Base-by-base conservation (phyloP, 2,329 filamentous ascomycete species). In the Teratosphaeria epicoccoides region DNA sequence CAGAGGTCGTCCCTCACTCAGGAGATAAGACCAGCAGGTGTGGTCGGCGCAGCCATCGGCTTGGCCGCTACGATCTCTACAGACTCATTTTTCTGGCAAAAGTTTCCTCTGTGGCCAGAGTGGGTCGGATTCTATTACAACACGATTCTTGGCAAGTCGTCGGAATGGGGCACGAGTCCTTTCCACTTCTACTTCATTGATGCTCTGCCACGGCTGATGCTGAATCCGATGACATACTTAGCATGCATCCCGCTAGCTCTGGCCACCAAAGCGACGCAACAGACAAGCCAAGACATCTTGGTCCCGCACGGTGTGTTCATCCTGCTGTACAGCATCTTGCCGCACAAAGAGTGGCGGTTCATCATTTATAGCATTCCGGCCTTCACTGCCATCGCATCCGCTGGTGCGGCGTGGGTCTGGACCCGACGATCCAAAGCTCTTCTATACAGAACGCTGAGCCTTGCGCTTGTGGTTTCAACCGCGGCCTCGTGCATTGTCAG, bases 321-420 rank as follows among this genome's bases (percentile, higher is more conserved):
- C 20, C 77, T 77, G 4, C 68, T 94, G 43, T 97, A 95, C 74
- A 95, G 88, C 57, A 61, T 88, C 48, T 85, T 95, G 55, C 90
- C 91, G 0, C 93, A 98, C 73, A 98, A 98, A 67, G 93, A 98
- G 71, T 86, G 89, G 67, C 86, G 93, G 17, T 98, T 98, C 74
- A 84, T 98, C 60, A 82, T 97, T 62, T 97, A 97, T 70, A 77
- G 82, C 49, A 76, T 95, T 23, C 93, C 93, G 0, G 77, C 84
- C 0, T 73, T 97, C 25, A 95, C 90, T 0, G 85, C 84, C 10
- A 79, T 84, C 2, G 84, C 88, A 0, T 83, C 88, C 2, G 76
- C 88, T 4, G 84, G 83, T 20, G 87, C 88, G 12, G 79, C 81
- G 51, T 84, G 82, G 68, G 71, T 94, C 57, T 68, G 65, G 66